phyloP scores from a whole-genome alignment of 2,329 filamentous ascomycete species.

The Fusarium tupiense region DNA sequence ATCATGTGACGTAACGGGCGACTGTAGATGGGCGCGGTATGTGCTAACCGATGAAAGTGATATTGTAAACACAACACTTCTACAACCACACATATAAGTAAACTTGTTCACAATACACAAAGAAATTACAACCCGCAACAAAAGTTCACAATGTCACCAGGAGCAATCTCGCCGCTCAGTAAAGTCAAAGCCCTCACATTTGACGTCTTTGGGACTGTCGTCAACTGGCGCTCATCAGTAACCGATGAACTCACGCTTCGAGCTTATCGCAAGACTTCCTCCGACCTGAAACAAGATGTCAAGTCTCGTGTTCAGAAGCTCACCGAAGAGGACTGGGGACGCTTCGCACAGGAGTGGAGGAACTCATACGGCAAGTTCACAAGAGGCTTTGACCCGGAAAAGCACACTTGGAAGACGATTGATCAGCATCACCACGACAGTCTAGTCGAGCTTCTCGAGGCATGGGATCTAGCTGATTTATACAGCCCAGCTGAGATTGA shows the following conservation, averaged over 20 bases:
- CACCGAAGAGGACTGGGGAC: conserved; percentile 66
- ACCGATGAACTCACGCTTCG: conserved; percentile 64
- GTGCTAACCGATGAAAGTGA: background rate
- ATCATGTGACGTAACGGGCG: conserved; percentile 35
- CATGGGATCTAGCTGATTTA: conserved; percentile 65
- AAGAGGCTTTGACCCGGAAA: conserved; percentile 56
- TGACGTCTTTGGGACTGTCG: conserved; percentile 83
- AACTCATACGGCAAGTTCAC: conserved; percentile 71
- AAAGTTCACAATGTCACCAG: conserved; percentile 39
- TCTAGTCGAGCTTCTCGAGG: conserved; percentile 65
- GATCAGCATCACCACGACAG: conserved; percentile 76
- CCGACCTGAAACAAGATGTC: conserved; percentile 59
- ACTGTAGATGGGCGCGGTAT: background rate
- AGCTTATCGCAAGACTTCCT: conserved; percentile 58
- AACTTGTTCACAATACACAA: background rate
- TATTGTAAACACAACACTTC: background rate
- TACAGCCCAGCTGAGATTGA: conserved; percentile 71
- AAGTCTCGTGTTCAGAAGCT: conserved; percentile 61
- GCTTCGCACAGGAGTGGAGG: conserved; percentile 77
- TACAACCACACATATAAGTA: background rate
- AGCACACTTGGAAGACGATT: conserved; percentile 70
- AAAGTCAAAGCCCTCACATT: conserved; percentile 71
- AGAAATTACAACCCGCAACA: background rate
- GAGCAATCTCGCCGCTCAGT: conserved; percentile 39
- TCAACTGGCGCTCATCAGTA: conserved; percentile 79